These are phyloP conservation scores for Ceratonia siliqua DNA, from an alignment of 306 rosid genomes.

Conservation along the genomic window DNA sequence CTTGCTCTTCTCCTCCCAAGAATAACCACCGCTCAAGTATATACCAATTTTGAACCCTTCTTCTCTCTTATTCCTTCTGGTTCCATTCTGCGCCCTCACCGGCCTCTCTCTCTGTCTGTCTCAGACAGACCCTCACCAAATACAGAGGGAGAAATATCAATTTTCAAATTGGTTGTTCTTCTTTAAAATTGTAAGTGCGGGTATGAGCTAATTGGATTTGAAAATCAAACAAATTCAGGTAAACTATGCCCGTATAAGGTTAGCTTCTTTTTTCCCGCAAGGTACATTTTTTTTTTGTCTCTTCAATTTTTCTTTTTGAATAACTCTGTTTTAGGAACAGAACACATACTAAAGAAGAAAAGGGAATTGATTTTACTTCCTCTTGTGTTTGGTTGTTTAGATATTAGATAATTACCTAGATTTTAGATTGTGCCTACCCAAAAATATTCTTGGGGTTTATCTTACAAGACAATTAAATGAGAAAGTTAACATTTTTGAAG, in stretches of 20 bases:
- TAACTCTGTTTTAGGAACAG: neutral
- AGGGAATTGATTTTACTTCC: neutral
- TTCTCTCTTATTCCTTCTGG: slow-evolving; percentile 14
- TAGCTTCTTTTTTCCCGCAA: neutral
- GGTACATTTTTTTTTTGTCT: neutral
- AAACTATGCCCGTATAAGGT: slow-evolving; percentile 43
- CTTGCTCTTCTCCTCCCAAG: slow-evolving; percentile 41
- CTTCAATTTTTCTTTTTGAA: neutral
- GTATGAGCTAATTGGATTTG: neutral
- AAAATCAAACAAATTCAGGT: neutral
- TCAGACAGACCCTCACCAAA: slow-evolving; percentile 35
- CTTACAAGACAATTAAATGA: neutral
- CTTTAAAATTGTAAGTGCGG: slow-evolving; percentile 32
- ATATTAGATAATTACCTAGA: neutral
- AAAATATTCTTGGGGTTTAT: neutral
- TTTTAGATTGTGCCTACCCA: neutral
- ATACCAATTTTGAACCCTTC: slow-evolving; percentile 41
- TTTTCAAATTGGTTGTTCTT: neutral
- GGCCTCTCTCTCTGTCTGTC: neutral
- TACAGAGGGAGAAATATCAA: slow-evolving; percentile 34
- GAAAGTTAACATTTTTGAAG: neutral
- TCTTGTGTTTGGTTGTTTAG: neutral
- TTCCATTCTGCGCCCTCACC: neutral
- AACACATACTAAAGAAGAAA: neutral
- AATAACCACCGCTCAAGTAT: slow-evolving; percentile 67